These are phyloP conservation scores for Pseudogymnoascus sp. DNA, from an alignment of 2,329 filamentous ascomycete genomes.

Conservation along the genomic window DNA sequence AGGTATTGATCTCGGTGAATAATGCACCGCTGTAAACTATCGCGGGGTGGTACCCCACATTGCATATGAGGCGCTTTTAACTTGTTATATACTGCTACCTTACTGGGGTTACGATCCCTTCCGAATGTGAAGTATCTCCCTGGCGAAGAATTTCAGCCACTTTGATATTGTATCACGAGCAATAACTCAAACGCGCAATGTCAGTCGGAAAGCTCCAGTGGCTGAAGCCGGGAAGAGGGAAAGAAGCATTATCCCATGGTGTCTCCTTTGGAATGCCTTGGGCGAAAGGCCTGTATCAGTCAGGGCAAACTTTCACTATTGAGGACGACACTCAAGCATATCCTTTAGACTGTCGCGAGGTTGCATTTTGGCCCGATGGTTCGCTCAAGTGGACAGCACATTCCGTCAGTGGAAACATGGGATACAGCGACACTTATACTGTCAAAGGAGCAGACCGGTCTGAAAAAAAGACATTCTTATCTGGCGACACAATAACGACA, in stretches of 20 bases:
- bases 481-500: constrained; percentile 15
- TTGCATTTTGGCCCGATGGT: constrained; percentile 10
- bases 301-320: constrained; percentile 12
- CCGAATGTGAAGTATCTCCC: not conserved
- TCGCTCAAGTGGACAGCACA: constrained; percentile 6
- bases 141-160: not conserved
- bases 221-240: not conserved
- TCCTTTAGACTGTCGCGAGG: constrained; percentile 11
- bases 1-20: not conserved
- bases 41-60: not conserved
- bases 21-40: not conserved
- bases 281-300: constrained; percentile 14
- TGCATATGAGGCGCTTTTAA: not conserved
- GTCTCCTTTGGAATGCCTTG: constrained; percentile 18
- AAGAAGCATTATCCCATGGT: constrained; percentile 16
- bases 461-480: constrained; percentile 22
- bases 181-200: not conserved
- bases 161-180: not conserved
- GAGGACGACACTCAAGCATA: constrained; percentile 13
- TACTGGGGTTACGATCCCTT: not conserved
- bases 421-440: not conserved
- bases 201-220: not conserved
- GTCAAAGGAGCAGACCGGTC: constrained; percentile 6
- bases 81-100: not conserved
- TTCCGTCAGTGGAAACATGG: not conserved